Evolutionary conservation across 2,329 filamentous ascomycete species (phyloP), one percentile per base, ranked within the genome.

Genomic region (Fusarium sp.): DNA sequence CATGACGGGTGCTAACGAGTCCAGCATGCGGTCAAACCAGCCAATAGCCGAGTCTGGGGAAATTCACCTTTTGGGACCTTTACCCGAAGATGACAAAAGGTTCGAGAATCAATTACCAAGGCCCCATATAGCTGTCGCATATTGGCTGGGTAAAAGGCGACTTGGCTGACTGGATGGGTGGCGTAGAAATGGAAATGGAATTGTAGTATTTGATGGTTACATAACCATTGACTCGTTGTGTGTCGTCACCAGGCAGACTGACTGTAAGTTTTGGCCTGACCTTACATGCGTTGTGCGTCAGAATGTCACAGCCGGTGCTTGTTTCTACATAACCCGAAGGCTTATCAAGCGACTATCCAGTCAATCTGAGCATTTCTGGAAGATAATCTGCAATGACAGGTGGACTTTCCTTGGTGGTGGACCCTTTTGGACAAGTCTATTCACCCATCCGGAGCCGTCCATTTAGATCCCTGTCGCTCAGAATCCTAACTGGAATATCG

Each of bases 391-490:
- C 38, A 44, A 48, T 55, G 65, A 50, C 59, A 63, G 44, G 43
- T 41, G 54, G 53, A 35, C 46, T 63, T 48, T 15, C 21, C 31
- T 43, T 35, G 47, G 24, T 38, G 37, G 60, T 60, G 67, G 61
- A 44, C 50, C 57, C 60, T 52, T 52, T 53, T 48, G 31, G 23
- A 47, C 38, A 42, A 43, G 50, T 50, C 61, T 44, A 57, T 52
- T 56, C 62, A 55, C 50, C 48, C 47, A 56, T 63, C 48, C 46
- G 38, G 66, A 57, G 23, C 52, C 53, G 5, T 55, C 66, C 66
- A 70, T 67, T 58, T 54, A 70, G 23, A 70, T 49, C 66, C 66
- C 61, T 69, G 66, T 28, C 38, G 38, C 39, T 42, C 24, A 43
- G 46, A 33, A 18, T 66, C 42, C 49, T 44, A 42, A 46, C 42